These are phyloP conservation scores for maize (Zea mays) DNA, from an alignment of 176 grass and related monocot genomes.

Conservation along the genomic window DNA sequence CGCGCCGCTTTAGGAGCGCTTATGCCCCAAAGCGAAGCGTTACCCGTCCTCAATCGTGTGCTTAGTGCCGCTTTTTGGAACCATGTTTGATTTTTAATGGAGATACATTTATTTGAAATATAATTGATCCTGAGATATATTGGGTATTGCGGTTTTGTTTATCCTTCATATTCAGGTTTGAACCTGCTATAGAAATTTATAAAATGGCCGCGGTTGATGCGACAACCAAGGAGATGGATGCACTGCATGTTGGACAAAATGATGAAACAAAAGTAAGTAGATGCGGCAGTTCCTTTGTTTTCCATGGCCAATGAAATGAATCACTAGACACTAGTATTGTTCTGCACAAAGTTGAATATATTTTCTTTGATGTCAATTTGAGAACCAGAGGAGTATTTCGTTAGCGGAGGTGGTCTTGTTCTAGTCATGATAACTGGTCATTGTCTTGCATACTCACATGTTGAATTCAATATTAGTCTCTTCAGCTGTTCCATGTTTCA, in stretches of 20 bases:
- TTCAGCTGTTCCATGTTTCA: neutral
- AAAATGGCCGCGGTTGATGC: conserved; percentile 39
- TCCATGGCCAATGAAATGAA: neutral
- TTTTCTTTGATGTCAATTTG: neutral
- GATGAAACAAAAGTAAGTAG: conserved; percentile 34
- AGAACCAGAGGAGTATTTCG: neutral
- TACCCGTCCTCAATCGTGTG: too few relatives aligned
- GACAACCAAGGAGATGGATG: conserved; percentile 44
- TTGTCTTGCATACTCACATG: neutral
- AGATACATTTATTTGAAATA: neutral
- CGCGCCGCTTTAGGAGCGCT: too few relatives aligned
- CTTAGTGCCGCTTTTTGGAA: too few relatives aligned
- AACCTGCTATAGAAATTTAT: neutral
- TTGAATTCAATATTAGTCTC: neutral
- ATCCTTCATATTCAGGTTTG: conserved; percentile 29
- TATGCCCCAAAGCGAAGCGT: too few relatives aligned
- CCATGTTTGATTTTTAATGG: neutral
- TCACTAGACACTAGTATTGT: neutral
- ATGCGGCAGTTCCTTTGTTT: neutral
- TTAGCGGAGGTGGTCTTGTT: neutral
- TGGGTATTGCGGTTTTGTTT: conserved; percentile 19
- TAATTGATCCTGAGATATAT: neutral
- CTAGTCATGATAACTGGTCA: neutral
- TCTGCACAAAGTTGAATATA: neutral
- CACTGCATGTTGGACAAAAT: conserved; percentile 29